Percentiles rank a stretch among this genome's conserved stretches.
phyloP scores from a whole-genome alignment of 2,329 filamentous ascomycete genomes.

The Helicocarpus griseus region DNA sequence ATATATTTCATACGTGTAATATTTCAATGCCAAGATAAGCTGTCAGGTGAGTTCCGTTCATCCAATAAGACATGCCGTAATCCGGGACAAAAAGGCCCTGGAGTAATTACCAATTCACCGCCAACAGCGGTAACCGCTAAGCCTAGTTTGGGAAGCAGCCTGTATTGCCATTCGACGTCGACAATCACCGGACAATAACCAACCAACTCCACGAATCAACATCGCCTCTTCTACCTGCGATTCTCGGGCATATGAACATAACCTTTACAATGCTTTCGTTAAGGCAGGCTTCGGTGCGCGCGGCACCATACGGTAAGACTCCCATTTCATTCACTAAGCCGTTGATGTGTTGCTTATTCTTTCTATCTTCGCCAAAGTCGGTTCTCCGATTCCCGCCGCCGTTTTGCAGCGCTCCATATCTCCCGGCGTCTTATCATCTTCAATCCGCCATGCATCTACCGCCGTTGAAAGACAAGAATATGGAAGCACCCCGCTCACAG shows the following conservation, averaged over 20 bases:
- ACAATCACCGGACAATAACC: background rate
- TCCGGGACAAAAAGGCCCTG: too few species aligned
- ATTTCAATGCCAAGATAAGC: too few species aligned
- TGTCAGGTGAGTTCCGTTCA: too few species aligned
- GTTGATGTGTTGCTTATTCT: background rate
- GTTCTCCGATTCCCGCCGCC: background rate
- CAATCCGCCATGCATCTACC: slow-evolving; percentile 22
- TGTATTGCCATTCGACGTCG: too few species aligned
- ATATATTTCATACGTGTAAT: too few species aligned
- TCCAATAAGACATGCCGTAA: too few species aligned
- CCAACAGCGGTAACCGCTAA: too few species aligned
- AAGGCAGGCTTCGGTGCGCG: background rate
- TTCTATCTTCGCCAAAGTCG: background rate
- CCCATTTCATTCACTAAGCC: background rate
- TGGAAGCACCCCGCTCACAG: slow-evolving; percentile 26
- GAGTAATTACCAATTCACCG: too few species aligned
- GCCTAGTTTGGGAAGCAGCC: too few species aligned
- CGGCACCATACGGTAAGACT: background rate
- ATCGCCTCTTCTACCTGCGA: background rate
- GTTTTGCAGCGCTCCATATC: background rate
- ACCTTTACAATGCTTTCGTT: background rate
- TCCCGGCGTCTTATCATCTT: background rate
- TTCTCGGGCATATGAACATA: background rate
- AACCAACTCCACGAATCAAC: background rate
- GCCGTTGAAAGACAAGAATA: slow-evolving; percentile 30